These are phyloP conservation scores for Rhodotorula toruloides DNA, from an alignment of 768 basidiomycete genomes.

Conservation along the genomic window DNA sequence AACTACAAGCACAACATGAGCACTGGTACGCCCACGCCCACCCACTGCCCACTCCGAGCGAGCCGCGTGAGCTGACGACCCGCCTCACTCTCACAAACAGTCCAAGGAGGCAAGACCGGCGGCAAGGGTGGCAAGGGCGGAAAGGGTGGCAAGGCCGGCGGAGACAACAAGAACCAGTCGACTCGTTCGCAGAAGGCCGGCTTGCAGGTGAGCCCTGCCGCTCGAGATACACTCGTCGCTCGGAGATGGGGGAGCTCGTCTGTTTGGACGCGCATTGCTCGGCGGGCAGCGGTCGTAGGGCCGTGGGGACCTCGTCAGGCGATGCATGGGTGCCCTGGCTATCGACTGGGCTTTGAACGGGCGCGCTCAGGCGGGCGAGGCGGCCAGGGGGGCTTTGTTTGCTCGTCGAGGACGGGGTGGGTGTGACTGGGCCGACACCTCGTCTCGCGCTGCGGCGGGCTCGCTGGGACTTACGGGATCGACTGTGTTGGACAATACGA, in stretches of 20 bases:
- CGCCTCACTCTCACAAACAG: too few relatives aligned
- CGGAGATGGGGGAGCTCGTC: background rate
- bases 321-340: rapidly evolving
- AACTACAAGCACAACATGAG: background rate
- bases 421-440: background rate
- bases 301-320: background rate
- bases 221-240: background rate
- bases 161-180: slow-evolving; percentile 47
- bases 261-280: background rate
- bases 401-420: background rate
- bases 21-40: slow-evolving; percentile 4
- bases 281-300: background rate
- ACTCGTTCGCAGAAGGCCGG: slow-evolving; percentile 74
- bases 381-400: slow-evolving; percentile 6
- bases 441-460: background rate
- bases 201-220: slow-evolving; percentile 60
- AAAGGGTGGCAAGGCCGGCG: slow-evolving; percentile 47
- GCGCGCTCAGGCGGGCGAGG: background rate
- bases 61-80: too few relatives aligned
- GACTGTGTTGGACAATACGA: too few relatives aligned
- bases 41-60: too few relatives aligned
- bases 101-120: slow-evolving; percentile 36
- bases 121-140: slow-evolving; percentile 48
- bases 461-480: background rate
- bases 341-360: background rate